Evolutionary conservation across 495 filamentous ascomycete species (phyloP).

Genomic region (Chlorociboria aeruginascens): DNA sequence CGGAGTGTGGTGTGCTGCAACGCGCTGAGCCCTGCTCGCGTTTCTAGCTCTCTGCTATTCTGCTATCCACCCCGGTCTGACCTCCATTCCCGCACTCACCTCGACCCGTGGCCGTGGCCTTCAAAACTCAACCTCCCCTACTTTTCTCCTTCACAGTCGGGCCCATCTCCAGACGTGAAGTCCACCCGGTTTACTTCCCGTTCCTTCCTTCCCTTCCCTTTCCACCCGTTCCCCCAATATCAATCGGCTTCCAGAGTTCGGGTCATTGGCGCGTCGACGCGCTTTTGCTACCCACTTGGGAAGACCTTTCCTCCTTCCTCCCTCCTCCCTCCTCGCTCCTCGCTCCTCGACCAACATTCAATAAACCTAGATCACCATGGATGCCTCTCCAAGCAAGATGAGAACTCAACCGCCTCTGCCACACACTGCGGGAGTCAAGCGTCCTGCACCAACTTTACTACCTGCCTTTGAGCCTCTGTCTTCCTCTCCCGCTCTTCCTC

Average conservation of each 20-base stretch:
- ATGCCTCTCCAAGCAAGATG: slow-evolving; percentile 20
- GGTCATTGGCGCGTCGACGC: slow-evolving; percentile 10
- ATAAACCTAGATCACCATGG: slow-evolving; percentile 18
- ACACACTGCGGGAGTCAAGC: slow-evolving; percentile 54
- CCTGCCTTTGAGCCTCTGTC: slow-evolving; percentile 90
- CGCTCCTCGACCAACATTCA: background rate
- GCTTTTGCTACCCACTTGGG: slow-evolving; percentile 8
- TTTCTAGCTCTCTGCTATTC: too few species aligned
- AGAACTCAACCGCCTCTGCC: slow-evolving; percentile 24
- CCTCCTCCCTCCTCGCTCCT: too few species aligned
- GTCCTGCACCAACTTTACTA: slow-evolving; percentile 67
- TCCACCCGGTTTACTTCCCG: too few species aligned
- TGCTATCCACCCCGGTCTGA: too few species aligned
- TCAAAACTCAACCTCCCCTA: slow-evolving; percentile 9
- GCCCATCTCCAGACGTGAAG: background rate
- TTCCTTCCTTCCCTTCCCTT: background rate
- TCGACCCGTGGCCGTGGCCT: slow-evolving; percentile 14
- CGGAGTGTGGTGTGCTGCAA: too few species aligned
- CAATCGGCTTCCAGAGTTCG: slow-evolving; percentile 1
- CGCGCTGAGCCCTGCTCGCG: too few species aligned
- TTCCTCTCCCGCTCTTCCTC: slow-evolving; percentile 73
- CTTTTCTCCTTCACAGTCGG: slow-evolving; percentile 1
- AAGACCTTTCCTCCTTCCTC: slow-evolving; percentile 1
- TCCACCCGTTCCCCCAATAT: slow-evolving; percentile 2
- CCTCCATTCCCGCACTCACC: too few species aligned